Conservation (phyloP, 2,329 filamentous ascomycete genomes). For the Stemphylium beticola region DNA sequence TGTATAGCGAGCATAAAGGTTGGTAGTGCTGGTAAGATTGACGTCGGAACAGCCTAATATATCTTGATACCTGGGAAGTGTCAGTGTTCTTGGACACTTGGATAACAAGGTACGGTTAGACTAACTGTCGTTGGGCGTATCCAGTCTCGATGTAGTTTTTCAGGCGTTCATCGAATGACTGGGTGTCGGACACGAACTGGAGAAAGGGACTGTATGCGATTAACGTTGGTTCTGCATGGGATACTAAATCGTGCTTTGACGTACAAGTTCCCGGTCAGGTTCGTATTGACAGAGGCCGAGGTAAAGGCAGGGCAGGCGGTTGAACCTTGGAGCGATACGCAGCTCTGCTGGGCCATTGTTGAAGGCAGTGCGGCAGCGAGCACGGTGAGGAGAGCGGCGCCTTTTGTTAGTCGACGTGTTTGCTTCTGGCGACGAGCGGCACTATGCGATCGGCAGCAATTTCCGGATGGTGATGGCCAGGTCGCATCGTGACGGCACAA, state of each 20-base stretch:
- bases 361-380: conserved; percentile 40
- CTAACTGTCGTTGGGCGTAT: conserved; percentile 81
- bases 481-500: conserved; percentile 14
- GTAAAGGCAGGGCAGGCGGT: conserved; percentile 75
- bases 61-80: conserved; percentile 71
- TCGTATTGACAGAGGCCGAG: conserved; percentile 73
- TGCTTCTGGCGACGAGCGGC: conserved; percentile 31
- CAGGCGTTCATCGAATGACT: conserved; percentile 79
- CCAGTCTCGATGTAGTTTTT: conserved; percentile 72
- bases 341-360: conserved; percentile 50
- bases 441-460: conserved; percentile 17
- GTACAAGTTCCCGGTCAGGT: conserved; percentile 69
- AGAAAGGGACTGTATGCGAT: conserved; percentile 75
- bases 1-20: conserved; percentile 91
- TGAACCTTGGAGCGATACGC: conserved; percentile 75
- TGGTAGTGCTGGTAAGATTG: conserved; percentile 76
- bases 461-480: conserved; percentile 9
- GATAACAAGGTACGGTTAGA: not conserved
- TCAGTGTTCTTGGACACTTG: conserved; percentile 32
- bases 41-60: conserved; percentile 81
- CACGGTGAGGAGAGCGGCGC: conserved; percentile 29
- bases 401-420: conserved; percentile 20
- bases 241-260: conserved; percentile 22
- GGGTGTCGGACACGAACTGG: conserved; percentile 74
- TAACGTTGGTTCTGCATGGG: conserved; percentile 1